A percentile compares a stretch with the other conserved stretches of the same genome.
These are phyloP conservation scores for Penicillium janthinellum DNA, from an alignment of 2,329 filamentous ascomycete genomes.

Conservation along the genomic window DNA sequence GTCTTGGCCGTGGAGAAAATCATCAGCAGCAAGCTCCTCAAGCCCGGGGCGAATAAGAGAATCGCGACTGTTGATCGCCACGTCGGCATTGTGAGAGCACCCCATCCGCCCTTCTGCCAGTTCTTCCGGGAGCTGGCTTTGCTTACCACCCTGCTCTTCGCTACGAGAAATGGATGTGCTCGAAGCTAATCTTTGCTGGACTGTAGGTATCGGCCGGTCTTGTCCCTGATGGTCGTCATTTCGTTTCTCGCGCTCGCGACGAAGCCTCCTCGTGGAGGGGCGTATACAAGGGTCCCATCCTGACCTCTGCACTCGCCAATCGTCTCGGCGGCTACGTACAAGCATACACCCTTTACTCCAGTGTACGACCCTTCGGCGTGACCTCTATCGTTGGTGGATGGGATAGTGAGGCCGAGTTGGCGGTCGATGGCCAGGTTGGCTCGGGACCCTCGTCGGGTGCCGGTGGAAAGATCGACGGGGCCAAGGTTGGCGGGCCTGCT, in stretches of 20 bases:
- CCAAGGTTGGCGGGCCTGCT: conserved; percentile 82
- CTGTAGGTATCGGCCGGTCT: conserved; percentile 86
- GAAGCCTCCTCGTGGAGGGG: conserved; percentile 90
- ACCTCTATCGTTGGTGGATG: conserved; percentile 92
- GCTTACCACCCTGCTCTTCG: neutral
- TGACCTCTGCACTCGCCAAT: conserved; percentile 81
- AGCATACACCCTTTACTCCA: conserved; percentile 96
- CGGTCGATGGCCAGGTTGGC: conserved; percentile 89
- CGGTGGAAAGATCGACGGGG: conserved; percentile 77
- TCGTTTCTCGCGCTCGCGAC: conserved; percentile 89
- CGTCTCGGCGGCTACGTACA: conserved; percentile 96
- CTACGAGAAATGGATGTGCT: neutral
- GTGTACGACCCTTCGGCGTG: conserved; percentile 93
- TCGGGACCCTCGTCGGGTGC: conserved; percentile 75
- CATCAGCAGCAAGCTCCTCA: conserved; percentile 90
- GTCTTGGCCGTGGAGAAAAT: conserved; percentile 97
- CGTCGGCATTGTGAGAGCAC: conserved; percentile 75
- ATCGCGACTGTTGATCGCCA: conserved; percentile 95
- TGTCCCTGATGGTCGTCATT: conserved; percentile 91
- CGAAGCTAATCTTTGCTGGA: neutral
- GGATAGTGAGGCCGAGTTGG: conserved; percentile 82
- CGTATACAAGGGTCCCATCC: conserved; percentile 92
- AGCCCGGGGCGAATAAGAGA: conserved; percentile 92
- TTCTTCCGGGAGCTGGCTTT: neutral
- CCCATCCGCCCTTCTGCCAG: neutral